Conservation (phyloP, 345 rosid species). For the Rhodamnia rubescens region DNA sequence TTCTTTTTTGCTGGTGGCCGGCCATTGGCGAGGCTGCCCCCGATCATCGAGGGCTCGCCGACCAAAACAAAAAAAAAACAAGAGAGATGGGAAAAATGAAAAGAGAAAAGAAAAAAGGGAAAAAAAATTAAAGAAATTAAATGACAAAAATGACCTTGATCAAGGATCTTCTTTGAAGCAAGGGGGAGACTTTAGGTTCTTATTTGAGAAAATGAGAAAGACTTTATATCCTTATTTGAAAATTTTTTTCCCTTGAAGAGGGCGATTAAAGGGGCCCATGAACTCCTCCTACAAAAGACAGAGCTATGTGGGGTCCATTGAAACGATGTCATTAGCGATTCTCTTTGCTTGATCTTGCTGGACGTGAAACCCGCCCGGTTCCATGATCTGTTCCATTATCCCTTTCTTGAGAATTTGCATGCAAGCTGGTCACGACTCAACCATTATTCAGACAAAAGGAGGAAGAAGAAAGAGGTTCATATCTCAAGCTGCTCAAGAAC, state of each 20-base stretch:
- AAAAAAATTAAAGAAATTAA: no score
- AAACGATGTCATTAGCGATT: not conserved
- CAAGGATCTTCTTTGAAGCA: no score
- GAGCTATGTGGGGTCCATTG: not conserved
- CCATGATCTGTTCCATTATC: not conserved
- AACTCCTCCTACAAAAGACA: not conserved
- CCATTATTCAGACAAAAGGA: not conserved
- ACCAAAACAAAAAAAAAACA: no score
- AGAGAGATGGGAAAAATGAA: no score
- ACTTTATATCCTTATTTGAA: no score
- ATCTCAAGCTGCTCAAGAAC: not conserved
- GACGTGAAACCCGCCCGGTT: not conserved
- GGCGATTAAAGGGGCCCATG: not conserved
- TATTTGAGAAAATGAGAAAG: no score
- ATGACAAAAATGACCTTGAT: no score
- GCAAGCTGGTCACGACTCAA: not conserved
- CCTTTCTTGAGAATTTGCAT: not conserved
- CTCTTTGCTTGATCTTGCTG: not conserved
- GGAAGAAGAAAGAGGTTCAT: not conserved
- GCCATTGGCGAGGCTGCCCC: no score
- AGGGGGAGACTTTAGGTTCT: accelerated
- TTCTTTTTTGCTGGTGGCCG: no score
- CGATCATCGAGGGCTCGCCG: no score
- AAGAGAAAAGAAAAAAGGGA: no score
- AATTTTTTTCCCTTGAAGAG: not conserved